Conservation (phyloP, 805 yeast genomes). For the Suhomyces sp. region DNA sequence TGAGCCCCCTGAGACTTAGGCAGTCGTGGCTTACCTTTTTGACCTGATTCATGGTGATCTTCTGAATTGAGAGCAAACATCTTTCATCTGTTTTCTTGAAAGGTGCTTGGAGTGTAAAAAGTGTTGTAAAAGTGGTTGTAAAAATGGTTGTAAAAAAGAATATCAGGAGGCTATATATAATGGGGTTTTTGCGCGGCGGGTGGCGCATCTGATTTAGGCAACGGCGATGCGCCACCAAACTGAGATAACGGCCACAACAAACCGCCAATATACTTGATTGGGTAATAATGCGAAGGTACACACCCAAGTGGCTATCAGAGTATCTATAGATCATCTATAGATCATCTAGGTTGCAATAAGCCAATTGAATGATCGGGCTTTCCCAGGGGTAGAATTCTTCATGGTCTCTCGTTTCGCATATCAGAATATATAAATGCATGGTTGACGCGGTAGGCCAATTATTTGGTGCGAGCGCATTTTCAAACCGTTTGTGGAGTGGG, state of each 20-base stretch:
- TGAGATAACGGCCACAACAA: background rate
- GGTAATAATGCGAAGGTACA: background rate
- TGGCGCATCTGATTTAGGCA: background rate
- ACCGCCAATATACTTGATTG: background rate
- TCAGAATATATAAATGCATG: too few relatives aligned
- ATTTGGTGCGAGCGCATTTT: background rate
- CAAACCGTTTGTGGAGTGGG: background rate
- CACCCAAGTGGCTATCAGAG: too few relatives aligned
- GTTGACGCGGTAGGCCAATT: too few relatives aligned
- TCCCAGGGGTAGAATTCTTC: too few relatives aligned
- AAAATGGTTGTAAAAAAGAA: background rate
- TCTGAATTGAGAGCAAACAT: constrained; percentile 13
- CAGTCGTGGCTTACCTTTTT: constrained; percentile 18
- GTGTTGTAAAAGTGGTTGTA: background rate
- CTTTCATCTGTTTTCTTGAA: constrained; percentile 9
- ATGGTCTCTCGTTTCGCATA: too few relatives aligned
- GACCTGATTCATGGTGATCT: constrained; percentile 15
- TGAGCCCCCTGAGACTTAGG: constrained; percentile 18
- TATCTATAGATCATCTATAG: too few relatives aligned
- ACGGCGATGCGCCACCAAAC: background rate
- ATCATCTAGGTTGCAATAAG: too few relatives aligned
- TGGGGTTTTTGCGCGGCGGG: background rate
- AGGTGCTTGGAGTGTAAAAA: background rate
- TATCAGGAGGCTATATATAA: background rate
- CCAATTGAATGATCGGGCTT: too few relatives aligned